phyloP scores from a whole-genome alignment of 768 basidiomycete genomes.

The Psilocybe cyanescens region DNA sequence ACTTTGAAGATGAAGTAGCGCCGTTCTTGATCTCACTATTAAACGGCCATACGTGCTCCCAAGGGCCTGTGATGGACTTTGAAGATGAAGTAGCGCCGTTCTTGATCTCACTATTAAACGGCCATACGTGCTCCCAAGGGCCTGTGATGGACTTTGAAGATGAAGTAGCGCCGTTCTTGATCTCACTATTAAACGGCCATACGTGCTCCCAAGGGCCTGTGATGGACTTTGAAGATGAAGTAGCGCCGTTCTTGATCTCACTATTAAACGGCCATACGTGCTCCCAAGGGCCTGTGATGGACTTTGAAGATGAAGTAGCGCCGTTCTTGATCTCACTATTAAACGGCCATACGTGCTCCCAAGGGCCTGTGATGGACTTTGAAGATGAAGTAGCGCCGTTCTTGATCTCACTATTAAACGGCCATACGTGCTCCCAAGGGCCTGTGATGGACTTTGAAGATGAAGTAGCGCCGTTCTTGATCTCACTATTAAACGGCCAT shows the following conservation, averaged over 20 bases:
- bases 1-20: not conserved
- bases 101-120: conserved; percentile 5
- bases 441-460: not conserved
- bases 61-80: too few relatives aligned
- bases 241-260: not conserved
- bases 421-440: conserved; percentile 29
- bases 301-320: too few relatives aligned
- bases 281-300: too few relatives aligned
- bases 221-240: not conserved
- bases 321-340: too few relatives aligned
- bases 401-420: conserved; percentile 1
- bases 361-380: not conserved
- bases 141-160: too few relatives aligned
- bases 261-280: conserved; percentile 12
- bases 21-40: not conserved
- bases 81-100: not conserved
- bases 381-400: not conserved
- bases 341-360: conserved; percentile 31
- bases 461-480: not conserved
- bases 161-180: not conserved
- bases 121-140: conserved; percentile 11
- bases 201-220: conserved; percentile 18
- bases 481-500: conserved; percentile 19
- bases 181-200: conserved; percentile 26
- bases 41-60: too few relatives aligned